Base-by-base conservation (phyloP, 2,329 filamentous ascomycete genomes). In the Ambrosiella cleistominuta region DNA sequence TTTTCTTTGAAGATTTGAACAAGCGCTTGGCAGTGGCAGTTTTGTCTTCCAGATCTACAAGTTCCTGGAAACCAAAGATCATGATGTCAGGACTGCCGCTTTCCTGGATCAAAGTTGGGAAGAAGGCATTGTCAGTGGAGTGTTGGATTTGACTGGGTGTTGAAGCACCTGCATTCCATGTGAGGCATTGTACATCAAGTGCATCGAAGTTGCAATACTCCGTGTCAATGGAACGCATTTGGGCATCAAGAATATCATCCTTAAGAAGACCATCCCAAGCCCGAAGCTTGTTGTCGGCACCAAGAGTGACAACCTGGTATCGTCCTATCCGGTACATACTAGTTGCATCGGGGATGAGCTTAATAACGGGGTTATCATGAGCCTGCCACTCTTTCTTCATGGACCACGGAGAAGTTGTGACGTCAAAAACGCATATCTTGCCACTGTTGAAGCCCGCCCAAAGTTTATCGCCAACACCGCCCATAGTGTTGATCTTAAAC, bases 11-110 rank as follows among this genome's bases (percentile, higher is more conserved):
- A 86, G 88, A 66, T 90, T 93, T 15, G 15, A 38, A 7, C 56
- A 60, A 75, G 77, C 66, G 70, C 81, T 82, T 96, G n/a, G 93
- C 93, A 19, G 91, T 97, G 55, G 94, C 86, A 64, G 90, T 94
- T 72, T 97, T 97, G 71, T 98, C 88, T 68, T 98, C 93, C 7
- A 98, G 75, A 66, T 98, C 93, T 3, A 98, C 93, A n/a, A 98
- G 77, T 70, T 98, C 93, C 69, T 98, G 93, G 69, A 98, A 98
- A 1, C 90, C 91, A 73, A 98, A 98, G 0, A 97, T 80, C 1
- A 97, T 72, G 54, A 98, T 89, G 64, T 97, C 93, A 0, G 93
- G 88, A 7, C 85, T 82, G 44, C 84, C 79, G 62, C 85, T 83
- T n/a, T 79, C 80, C 62, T 83, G 79, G 35, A 98, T 74, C 13